Evolutionary conservation across 176 grass and related monocot species (phyloP).

Genomic region (Canna indica): DNA sequence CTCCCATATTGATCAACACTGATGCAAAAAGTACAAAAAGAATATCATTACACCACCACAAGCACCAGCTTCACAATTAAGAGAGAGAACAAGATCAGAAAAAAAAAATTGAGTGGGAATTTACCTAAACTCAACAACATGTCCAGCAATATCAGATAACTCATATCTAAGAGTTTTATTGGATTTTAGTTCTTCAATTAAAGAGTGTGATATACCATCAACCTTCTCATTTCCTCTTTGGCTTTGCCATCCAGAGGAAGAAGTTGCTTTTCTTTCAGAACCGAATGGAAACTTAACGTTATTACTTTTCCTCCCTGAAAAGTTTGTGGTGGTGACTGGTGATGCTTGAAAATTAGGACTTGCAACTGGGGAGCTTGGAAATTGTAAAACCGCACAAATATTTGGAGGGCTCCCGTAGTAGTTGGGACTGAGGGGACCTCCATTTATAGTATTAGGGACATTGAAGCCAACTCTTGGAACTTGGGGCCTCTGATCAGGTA

Average conservation of each 20-base stretch:
- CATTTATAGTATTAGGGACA: constrained; percentile 39
- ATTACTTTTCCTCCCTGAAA: constrained; percentile 56
- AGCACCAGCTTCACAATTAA: background rate
- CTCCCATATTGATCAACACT: constrained; percentile 98
- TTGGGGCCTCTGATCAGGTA: constrained; percentile 48
- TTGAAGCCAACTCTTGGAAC: constrained; percentile 35
- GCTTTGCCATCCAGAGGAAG: constrained; percentile 40
- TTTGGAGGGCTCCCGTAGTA: constrained; percentile 41
- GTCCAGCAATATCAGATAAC: constrained; percentile 66
- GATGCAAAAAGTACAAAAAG: constrained; percentile 22
- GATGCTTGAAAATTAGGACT: constrained; percentile 47
- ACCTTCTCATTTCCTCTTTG: constrained; percentile 48
- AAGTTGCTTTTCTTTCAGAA: constrained; percentile 31
- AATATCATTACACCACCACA: constrained; percentile 6
- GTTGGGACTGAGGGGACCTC: constrained; percentile 32
- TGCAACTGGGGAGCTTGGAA: constrained; percentile 25
- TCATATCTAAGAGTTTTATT: constrained; percentile 68
- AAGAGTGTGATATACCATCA: constrained; percentile 65
- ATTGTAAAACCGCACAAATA: constrained; percentile 35
- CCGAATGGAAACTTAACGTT: constrained; percentile 30
- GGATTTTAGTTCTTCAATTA: constrained; percentile 76
- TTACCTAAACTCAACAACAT: constrained; percentile 88
- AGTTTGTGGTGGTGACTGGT: constrained; percentile 22
- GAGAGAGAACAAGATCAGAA: constrained; percentile 5
- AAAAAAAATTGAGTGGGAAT: constrained; percentile 24